phyloP scores from a whole-genome alignment of 106 monocot species.

The Allium cepa region DNA sequence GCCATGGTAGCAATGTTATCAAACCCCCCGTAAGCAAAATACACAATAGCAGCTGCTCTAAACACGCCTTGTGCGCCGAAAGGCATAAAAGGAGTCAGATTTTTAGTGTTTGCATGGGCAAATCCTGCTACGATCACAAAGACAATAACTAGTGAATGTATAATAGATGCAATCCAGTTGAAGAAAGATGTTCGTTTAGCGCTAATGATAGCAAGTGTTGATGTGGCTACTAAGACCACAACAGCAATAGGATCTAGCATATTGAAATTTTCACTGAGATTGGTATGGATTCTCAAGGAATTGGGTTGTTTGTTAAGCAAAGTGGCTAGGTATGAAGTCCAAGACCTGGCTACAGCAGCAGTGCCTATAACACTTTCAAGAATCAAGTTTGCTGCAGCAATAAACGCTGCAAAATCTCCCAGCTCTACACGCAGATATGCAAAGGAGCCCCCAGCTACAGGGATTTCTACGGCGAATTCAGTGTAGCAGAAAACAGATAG shows the following conservation, averaged over 20 bases:
- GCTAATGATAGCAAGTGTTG: constrained; percentile 24
- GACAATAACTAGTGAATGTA: constrained; percentile 23
- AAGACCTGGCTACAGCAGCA: constrained; percentile 27
- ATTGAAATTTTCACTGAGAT: constrained; percentile 40
- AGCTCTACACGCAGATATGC: constrained; percentile 48
- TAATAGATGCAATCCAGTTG: constrained; percentile 40
- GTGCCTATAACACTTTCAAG: constrained; percentile 18
- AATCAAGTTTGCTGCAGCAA: constrained; percentile 28
- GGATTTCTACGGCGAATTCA: constrained; percentile 56
- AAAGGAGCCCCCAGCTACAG: constrained; percentile 51
- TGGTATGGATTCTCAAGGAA: constrained; percentile 19
- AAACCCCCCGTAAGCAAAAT: constrained; percentile 22
- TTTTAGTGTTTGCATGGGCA: constrained; percentile 13
- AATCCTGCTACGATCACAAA: constrained; percentile 40
- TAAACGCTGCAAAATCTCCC: constrained; percentile 39
- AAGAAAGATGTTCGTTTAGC: constrained; percentile 32
- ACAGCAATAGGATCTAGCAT: constrained; percentile 53
- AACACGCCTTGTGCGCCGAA: constrained; percentile 12
- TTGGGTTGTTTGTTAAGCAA: constrained; percentile 12
- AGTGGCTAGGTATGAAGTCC: constrained; percentile 30
- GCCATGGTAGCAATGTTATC: constrained; percentile 32
- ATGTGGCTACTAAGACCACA: constrained; percentile 16
- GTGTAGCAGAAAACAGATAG: constrained; percentile 59
- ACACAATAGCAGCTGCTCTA: constrained; percentile 16
- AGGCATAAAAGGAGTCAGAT: constrained; percentile 16